Conservation (phyloP, 164 flowering plant genomes). For the Saururus chinensis region DNA sequence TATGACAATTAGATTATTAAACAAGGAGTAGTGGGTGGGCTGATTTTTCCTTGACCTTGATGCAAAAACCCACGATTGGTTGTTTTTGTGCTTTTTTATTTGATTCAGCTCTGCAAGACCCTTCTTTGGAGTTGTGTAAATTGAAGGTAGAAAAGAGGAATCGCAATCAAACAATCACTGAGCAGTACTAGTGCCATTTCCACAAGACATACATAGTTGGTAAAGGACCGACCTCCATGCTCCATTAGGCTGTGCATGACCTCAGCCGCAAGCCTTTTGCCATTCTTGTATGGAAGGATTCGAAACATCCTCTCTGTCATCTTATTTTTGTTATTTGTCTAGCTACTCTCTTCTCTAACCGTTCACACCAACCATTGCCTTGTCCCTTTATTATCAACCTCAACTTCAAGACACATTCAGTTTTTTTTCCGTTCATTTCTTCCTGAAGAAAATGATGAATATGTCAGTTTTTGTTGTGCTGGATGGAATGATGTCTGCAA, state of each 20-base stretch:
- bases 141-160: background rate
- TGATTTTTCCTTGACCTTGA: too few relatives aligned
- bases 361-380: background rate
- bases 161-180: background rate
- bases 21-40: too few relatives aligned
- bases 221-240: too few relatives aligned
- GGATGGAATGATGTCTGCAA: too few relatives aligned
- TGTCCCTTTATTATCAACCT: too few relatives aligned
- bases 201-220: background rate
- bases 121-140: background rate
- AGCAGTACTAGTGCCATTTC: background rate
- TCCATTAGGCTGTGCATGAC: too few relatives aligned
- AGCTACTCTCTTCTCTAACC: background rate
- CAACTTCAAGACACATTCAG: too few relatives aligned
- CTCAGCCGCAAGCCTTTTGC: background rate
- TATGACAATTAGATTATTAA: too few relatives aligned
- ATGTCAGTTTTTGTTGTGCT: too few relatives aligned
- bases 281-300: background rate
- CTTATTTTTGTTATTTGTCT: background rate
- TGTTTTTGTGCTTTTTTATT: background rate
- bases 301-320: conserved; percentile 2
- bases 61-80: too few relatives aligned
- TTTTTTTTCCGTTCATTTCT: too few relatives aligned
- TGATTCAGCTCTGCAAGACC: background rate
- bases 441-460: too few relatives aligned